Base-by-base conservation (phyloP, 1,139 yeast species). In the Blastobotrys capitulatus region DNA sequence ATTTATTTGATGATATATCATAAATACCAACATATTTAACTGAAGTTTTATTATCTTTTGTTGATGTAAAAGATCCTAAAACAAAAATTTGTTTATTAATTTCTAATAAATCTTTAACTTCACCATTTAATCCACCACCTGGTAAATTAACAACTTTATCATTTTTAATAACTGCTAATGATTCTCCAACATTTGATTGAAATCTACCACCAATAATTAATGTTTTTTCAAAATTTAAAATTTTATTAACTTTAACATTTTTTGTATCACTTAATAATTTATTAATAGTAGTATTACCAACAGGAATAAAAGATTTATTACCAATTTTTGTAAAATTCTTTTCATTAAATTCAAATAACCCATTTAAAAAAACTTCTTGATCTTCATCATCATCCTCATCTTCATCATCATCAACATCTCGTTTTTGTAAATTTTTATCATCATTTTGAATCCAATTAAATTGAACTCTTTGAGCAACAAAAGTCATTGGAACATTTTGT, bases 291-390 rank as follows among this genome's bases (percentile, higher is more conserved):
- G 94, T 80, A 60, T 85, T 80, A 0, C 89, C 87, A 42, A 86
- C 78, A 50, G 74, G 76, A 63, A 70, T 36, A 57, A 58, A 25
- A 60, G 70, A 50, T 53, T 68, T 52, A 53, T 71, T 67, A 39
- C 64, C 61, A 38, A 39, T 39, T 25, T 63, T 60, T 0, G 92
- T 71, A 62, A 86, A 87, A 63, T 89, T 88, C 2, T 78, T 70
- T 44, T 82, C 69, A 0, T 88, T 81, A 66, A 83, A 92, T 67
- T 92, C 97, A 63, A 90, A 87, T 39, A 92, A 61, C 1, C 95
- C 94, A 63, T 85, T 84, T 49, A 89, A 61, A 6, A 39, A 72
- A 57, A 49, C 68, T 58, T 6, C 69, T 54, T 44, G 40, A 7
- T 38, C 42, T 1, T 74, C 63, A 49, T 45, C 44, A 4, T 27